Conservation (phyloP, 1,284 basidiomycete genomes). For the Macrocystidia cucumis region DNA sequence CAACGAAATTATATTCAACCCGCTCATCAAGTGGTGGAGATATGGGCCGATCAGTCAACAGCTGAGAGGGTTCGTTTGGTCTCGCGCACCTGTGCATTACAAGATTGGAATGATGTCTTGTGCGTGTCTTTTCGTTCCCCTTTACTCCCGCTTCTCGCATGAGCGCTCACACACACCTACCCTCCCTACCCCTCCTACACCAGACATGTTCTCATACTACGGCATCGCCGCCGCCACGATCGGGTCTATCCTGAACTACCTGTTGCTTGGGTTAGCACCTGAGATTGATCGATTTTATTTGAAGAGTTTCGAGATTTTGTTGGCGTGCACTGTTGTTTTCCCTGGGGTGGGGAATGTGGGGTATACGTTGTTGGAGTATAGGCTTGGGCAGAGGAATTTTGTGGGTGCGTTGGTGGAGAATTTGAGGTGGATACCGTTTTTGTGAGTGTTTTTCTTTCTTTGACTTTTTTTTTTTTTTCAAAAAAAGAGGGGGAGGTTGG, state of each 20-base stretch:
- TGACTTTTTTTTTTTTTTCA: slow-evolving; percentile 2
- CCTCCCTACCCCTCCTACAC: slow-evolving; percentile 2
- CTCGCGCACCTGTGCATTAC: slow-evolving; percentile 70
- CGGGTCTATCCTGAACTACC: slow-evolving; percentile 64
- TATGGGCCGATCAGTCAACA: slow-evolving; percentile 72
- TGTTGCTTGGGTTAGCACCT: slow-evolving; percentile 60
- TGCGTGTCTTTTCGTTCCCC: slow-evolving; percentile 32
- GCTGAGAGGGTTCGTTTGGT: slow-evolving; percentile 72
- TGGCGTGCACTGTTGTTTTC: slow-evolving; percentile 75
- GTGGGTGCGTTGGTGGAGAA: slow-evolving; percentile 53
- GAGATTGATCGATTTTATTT: slow-evolving; percentile 63
- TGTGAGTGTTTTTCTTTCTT: too few relatives aligned
- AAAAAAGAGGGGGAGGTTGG: too few relatives aligned
- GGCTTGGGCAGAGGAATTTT: slow-evolving; percentile 57
- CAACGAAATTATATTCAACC: slow-evolving; percentile 76
- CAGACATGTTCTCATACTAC: slow-evolving; percentile 85
- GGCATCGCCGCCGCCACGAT: slow-evolving; percentile 66
- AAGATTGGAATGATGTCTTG: slow-evolving; percentile 75
- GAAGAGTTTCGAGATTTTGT: slow-evolving; percentile 67
- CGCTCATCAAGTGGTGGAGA: slow-evolving; percentile 63
- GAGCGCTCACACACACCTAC: slow-evolving; percentile 4
- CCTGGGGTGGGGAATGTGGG: slow-evolving; percentile 70
- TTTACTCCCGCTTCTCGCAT: slow-evolving; percentile 1
- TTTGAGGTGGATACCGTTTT: slow-evolving; percentile 73
- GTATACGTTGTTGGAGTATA: slow-evolving; percentile 69